Percentiles rank a stretch among this genome's conserved stretches.
These are phyloP conservation scores for Sugiyamaella floridensis DNA, from an alignment of 805 yeast species.

Conservation along the genomic window DNA sequence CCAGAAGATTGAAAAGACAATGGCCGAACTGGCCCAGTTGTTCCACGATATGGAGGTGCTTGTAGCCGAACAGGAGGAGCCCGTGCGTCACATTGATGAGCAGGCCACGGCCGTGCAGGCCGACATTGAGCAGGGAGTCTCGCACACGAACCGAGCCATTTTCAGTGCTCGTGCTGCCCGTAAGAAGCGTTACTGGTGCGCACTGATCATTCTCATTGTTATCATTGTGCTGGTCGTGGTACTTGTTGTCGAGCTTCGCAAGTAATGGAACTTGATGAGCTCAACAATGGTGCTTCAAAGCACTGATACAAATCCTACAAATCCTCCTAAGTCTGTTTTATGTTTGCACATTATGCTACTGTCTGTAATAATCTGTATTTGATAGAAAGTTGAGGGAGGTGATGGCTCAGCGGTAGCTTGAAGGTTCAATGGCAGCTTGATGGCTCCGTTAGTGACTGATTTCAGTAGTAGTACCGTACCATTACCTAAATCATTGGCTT, in stretches of 20 bases:
- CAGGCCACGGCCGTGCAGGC: conserved; percentile 77
- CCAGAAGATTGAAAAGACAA: conserved; percentile 87
- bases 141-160: conserved; percentile 87
- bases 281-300: too few species aligned
- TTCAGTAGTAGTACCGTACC: too few species aligned
- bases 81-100: conserved; percentile 74
- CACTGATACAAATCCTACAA: neutral
- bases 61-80: conserved; percentile 91
- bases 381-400: neutral
- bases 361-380: neutral
- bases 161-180: conserved; percentile 83
- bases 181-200: conserved; percentile 83
- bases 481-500: too few species aligned
- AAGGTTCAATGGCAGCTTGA: too few species aligned
- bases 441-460: too few species aligned
- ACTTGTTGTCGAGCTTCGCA: conserved; percentile 17
- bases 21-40: conserved; percentile 91
- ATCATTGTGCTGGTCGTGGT: conserved; percentile 25
- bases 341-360: neutral
- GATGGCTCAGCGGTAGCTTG: neutral
- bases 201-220: conserved; percentile 40
- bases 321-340: neutral
- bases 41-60: conserved; percentile 94
- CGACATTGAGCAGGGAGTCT: conserved; percentile 90
- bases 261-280: neutral